phyloP scores from a whole-genome alignment of 371 early-diverging fungal genomes.

The Saksenaea oblongispora region DNA sequence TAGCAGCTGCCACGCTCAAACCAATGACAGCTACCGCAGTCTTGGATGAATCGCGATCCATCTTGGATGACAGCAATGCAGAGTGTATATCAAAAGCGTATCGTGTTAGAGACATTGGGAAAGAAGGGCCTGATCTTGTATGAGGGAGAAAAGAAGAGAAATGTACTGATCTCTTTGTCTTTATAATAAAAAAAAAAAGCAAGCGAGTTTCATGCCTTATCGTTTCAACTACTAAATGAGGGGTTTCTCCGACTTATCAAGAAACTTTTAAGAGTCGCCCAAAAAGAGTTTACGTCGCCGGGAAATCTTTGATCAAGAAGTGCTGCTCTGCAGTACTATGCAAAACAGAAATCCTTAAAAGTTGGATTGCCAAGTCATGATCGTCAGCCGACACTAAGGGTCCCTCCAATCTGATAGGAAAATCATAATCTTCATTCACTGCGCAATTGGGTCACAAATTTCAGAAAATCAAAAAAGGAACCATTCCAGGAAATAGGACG shows the following conservation, averaged over 20 bases:
- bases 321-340: background rate
- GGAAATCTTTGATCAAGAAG: background rate
- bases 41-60: background rate
- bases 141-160: background rate
- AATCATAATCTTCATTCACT: no score
- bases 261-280: background rate
- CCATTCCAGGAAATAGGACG: background rate
- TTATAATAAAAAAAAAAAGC: background rate
- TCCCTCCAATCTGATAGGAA: no score
- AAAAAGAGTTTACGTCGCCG: background rate
- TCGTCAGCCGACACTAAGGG: background rate
- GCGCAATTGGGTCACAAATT: no score
- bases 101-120: background rate
- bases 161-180: background rate
- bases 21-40: background rate
- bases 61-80: background rate
- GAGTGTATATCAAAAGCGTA: background rate
- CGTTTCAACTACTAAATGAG: background rate
- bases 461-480: no score
- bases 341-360: slow-evolving; percentile 3
- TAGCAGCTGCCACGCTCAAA: background rate
- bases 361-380: background rate
- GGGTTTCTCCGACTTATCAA: background rate
- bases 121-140: background rate
- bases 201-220: background rate